phyloP scores from a whole-genome alignment of 192 early-diverging fungal species.

The Coemansia sp. region DNA sequence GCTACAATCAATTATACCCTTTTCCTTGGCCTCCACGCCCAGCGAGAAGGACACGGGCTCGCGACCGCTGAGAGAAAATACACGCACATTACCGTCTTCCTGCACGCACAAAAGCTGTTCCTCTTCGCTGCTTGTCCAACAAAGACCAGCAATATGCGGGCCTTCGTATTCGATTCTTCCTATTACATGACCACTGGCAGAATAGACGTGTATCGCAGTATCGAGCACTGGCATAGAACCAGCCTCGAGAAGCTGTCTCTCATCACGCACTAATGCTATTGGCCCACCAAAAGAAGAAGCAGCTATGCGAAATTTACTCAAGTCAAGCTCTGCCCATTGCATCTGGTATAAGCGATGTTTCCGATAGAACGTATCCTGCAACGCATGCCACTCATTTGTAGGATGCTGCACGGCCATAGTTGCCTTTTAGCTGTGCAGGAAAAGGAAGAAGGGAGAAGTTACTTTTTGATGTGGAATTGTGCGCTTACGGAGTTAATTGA shows the following conservation, averaged over 20 bases:
- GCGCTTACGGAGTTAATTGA: no score
- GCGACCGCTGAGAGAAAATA: slow-evolving; percentile 83
- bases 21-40: slow-evolving; percentile 69
- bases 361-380: slow-evolving; percentile 55
- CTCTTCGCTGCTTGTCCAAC: slow-evolving; percentile 87
- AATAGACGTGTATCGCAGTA: slow-evolving; percentile 81
- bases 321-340: slow-evolving; percentile 86
- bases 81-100: slow-evolving; percentile 77
- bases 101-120: slow-evolving; percentile 73
- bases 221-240: slow-evolving; percentile 71
- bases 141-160: slow-evolving; percentile 83
- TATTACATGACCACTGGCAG: slow-evolving; percentile 80
- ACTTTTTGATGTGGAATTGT: no score
- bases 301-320: slow-evolving; percentile 79
- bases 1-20: slow-evolving; percentile 76
- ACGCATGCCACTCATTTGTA: slow-evolving; percentile 42
- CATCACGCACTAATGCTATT: slow-evolving; percentile 91
- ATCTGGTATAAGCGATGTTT: slow-evolving; percentile 83
- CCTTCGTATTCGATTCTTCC: slow-evolving; percentile 92
- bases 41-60: slow-evolving; percentile 53
- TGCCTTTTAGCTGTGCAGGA: not conserved
- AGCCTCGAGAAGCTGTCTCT: slow-evolving; percentile 75
- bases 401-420: slow-evolving; percentile 22
- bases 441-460: no score
- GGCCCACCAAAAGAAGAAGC: slow-evolving; percentile 92